A percentile compares a stretch with the other conserved stretches of the same genome.
phyloP scores from a whole-genome alignment of 2,329 filamentous ascomycete genomes.

The Diaporthe australafricana region DNA sequence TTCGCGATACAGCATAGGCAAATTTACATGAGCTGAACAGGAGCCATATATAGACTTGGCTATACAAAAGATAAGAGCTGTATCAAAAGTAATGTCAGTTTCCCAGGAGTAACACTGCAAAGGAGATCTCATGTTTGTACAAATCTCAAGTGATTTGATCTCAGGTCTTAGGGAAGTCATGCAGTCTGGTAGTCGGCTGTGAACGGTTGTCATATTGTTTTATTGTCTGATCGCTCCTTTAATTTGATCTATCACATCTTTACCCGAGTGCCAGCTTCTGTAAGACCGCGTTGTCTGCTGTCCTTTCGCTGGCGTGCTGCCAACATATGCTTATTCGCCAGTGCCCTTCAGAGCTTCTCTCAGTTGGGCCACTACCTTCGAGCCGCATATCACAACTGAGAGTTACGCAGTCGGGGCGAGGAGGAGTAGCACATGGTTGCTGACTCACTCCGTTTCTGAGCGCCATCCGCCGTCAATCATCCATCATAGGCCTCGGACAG shows the following conservation, averaged over 20 bases:
- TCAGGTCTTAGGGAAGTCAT: not conserved
- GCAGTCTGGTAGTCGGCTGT: not conserved
- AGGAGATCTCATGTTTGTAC: not conserved
- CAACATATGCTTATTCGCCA: not conserved
- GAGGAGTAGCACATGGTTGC: not conserved
- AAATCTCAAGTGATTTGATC: not conserved
- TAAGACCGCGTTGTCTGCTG: not conserved
- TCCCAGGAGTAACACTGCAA: not conserved
- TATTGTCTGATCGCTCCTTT: not conserved
- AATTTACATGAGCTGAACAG: not conserved
- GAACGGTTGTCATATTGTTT: not conserved
- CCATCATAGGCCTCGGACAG: not conserved
- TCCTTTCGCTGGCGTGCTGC: not conserved
- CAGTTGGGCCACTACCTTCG: not conserved
- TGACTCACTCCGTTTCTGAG: not conserved
- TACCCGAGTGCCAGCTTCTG: not conserved
- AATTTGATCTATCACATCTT: not conserved
- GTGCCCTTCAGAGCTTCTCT: not conserved
- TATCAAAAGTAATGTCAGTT: not conserved
- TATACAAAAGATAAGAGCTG: not conserved
- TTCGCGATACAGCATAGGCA: not conserved
- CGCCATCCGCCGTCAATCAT: not conserved
- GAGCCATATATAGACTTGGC: not conserved
- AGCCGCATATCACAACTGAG: not conserved
- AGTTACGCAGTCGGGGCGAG: not conserved